phyloP scores from a whole-genome alignment of 305 asterid species.

The Andrographis paniculata region DNA sequence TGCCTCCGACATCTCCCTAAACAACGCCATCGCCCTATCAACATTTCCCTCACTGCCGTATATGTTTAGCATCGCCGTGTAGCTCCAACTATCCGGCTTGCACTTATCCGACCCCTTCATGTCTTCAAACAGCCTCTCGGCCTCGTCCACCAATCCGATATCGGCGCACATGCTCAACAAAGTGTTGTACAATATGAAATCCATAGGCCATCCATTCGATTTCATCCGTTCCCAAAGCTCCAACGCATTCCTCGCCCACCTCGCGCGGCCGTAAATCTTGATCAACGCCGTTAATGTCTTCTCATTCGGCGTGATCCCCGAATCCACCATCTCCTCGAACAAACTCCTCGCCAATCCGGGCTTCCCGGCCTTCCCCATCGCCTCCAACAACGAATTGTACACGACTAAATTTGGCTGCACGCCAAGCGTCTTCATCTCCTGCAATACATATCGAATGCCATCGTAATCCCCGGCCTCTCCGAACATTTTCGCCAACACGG shows the following conservation, averaged over 20 bases:
- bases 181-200: constrained; percentile 72
- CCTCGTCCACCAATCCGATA: constrained; percentile 84
- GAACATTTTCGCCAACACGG: constrained; percentile 77
- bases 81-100: constrained; percentile 82
- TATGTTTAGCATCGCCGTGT: constrained; percentile 83
- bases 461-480: constrained; percentile 95
- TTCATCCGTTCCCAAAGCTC: constrained; percentile 86
- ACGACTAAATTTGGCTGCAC: constrained; percentile 79
- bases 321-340: constrained; percentile 83
- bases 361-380: constrained; percentile 86
- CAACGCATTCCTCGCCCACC: constrained; percentile 90
- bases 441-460: constrained; percentile 73
- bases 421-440: constrained; percentile 72
- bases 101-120: constrained; percentile 52
- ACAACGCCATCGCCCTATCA: constrained; percentile 73
- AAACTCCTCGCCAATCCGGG: constrained; percentile 80
- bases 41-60: constrained; percentile 80
- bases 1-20: constrained; percentile 49
- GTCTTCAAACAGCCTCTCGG: constrained; percentile 59
- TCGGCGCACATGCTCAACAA: constrained; percentile 96
- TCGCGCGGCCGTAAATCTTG: constrained; percentile 85
- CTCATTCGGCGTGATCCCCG: constrained; percentile 61
- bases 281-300: constrained; percentile 75
- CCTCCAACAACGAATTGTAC: constrained; percentile 77
- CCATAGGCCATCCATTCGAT: constrained; percentile 81